Evolutionary conservation across 495 filamentous ascomycete genomes (phyloP).

Genomic region (Neurospora sp.): DNA sequence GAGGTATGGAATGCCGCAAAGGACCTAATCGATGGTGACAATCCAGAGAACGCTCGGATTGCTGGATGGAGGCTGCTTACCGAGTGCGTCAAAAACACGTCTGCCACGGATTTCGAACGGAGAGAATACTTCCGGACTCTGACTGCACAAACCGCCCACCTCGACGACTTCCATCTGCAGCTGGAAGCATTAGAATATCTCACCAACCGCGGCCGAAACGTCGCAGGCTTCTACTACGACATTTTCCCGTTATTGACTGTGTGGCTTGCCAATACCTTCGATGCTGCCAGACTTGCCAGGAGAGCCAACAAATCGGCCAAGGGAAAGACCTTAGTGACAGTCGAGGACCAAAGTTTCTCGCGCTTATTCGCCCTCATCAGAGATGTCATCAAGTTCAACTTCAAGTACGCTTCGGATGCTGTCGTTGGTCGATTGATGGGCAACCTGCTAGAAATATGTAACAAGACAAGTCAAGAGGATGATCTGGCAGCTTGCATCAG

Average conservation of each 20-base stretch:
- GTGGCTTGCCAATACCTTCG: constrained; percentile 48
- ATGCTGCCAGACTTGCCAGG: constrained; percentile 39
- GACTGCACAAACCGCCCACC: constrained; percentile 30
- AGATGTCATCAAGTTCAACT: constrained; percentile 78
- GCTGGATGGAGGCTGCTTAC: constrained; percentile 53
- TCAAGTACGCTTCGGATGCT: constrained; percentile 57
- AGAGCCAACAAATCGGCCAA: constrained; percentile 26
- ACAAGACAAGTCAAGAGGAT: constrained; percentile 56
- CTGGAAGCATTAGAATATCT: constrained; percentile 51
- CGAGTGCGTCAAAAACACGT: constrained; percentile 50
- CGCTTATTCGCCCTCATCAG: constrained; percentile 63
- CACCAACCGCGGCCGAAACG: constrained; percentile 50
- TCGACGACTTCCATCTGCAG: constrained; percentile 53
- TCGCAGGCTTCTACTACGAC: constrained; percentile 55
- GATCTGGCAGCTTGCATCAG: constrained; percentile 69
- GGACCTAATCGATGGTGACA: constrained; percentile 49
- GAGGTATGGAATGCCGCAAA: constrained; percentile 55
- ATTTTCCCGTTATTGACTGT: constrained; percentile 46
- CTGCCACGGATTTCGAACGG: constrained; percentile 53
- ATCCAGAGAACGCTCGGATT: constrained; percentile 40
- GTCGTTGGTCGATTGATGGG: constrained; percentile 58
- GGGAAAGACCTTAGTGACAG: constrained; percentile 37
- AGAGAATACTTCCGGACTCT: constrained; percentile 53
- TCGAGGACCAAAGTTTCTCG: constrained; percentile 58
- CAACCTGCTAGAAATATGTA: constrained; percentile 61